A percentile compares a stretch with the other conserved stretches of the same genome.
phyloP scores from a whole-genome alignment of 176 grass and related monocot species.

The Guadua angustifolia region DNA sequence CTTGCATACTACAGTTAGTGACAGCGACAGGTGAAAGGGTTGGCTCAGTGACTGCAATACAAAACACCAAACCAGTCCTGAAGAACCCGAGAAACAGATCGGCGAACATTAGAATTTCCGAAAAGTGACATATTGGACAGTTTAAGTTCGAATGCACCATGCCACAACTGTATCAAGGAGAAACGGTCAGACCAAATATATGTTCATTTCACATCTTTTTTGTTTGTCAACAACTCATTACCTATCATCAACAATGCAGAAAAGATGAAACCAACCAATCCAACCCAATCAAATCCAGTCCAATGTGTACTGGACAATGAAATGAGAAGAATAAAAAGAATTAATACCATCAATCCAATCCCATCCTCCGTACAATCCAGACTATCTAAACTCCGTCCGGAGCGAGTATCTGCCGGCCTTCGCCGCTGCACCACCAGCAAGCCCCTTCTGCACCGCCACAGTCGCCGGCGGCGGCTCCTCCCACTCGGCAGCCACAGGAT shows the following conservation, averaged over 20 bases:
- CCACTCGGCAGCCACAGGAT: neutral
- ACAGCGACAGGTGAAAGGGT: neutral
- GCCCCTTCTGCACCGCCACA: neutral
- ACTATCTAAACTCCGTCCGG: slow-evolving; percentile 50
- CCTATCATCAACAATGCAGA: neutral
- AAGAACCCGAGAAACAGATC: neutral
- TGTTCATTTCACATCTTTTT: neutral
- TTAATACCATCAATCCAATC: neutral
- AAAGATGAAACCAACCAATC: neutral
- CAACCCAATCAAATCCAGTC: slow-evolving; percentile 22
- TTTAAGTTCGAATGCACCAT: neutral
- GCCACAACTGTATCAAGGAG: neutral
- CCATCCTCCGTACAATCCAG: neutral
- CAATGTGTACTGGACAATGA: slow-evolving; percentile 40
- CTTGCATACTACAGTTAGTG: neutral
- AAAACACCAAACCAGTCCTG: neutral
- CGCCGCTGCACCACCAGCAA: neutral
- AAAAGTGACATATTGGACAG: neutral
- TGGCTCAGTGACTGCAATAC: neutral
- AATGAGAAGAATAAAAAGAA: neutral
- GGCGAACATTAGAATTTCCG: neutral
- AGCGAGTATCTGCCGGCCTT: slow-evolving; percentile 36
- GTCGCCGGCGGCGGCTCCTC: neutral
- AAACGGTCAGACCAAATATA: neutral
- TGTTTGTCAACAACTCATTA: neutral